Conservation (phyloP, 1,284 basidiomycete species). For the Waitea zeae region DNA sequence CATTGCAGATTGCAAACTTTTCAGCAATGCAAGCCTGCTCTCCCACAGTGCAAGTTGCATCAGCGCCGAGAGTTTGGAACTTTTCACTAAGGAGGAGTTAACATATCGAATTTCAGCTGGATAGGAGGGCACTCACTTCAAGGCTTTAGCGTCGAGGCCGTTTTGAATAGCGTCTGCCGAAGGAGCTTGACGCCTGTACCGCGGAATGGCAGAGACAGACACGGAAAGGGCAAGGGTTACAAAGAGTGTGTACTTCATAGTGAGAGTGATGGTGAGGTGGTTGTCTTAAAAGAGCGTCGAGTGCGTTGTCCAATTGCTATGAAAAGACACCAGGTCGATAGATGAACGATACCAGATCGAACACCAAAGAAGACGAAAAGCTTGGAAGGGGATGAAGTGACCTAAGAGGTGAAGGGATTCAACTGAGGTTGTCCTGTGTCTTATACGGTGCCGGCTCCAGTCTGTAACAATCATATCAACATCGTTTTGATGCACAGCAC, state of each 20-base stretch:
- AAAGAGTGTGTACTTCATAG: slow-evolving; percentile 13
- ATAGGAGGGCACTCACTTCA: slow-evolving; percentile 22
- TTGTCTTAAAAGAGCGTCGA: no score
- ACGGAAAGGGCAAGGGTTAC: slow-evolving; percentile 15
- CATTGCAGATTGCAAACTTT: slow-evolving; percentile 34
- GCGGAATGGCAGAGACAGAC: slow-evolving; percentile 18
- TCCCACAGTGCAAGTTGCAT: slow-evolving; percentile 25
- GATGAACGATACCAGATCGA: slow-evolving; percentile 11
- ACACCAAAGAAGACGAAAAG: background rate
- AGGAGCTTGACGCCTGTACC: slow-evolving; percentile 19
- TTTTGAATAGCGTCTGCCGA: slow-evolving; percentile 23
- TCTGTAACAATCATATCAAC: no score
- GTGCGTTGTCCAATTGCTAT: slow-evolving; percentile 6
- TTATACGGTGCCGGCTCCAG: no score
- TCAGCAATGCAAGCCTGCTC: slow-evolving; percentile 28
- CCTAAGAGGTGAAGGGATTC: slow-evolving; percentile 3
- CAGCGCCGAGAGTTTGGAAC: slow-evolving; percentile 23
- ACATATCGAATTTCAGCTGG: background rate
- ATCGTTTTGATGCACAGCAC: no score
- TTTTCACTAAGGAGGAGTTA: slow-evolving; percentile 18
- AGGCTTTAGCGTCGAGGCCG: slow-evolving; percentile 31
- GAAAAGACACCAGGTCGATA: slow-evolving; percentile 10
- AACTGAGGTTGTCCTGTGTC: no score
- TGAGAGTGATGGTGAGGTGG: slow-evolving; percentile 3
- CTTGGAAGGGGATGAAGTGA: slow-evolving; percentile 5